Percentiles rank a stretch among this genome's conserved stretches.
These are phyloP conservation scores for Sarocladium brachiariae DNA, from an alignment of 2,329 filamentous ascomycete genomes.

Conservation along the genomic window DNA sequence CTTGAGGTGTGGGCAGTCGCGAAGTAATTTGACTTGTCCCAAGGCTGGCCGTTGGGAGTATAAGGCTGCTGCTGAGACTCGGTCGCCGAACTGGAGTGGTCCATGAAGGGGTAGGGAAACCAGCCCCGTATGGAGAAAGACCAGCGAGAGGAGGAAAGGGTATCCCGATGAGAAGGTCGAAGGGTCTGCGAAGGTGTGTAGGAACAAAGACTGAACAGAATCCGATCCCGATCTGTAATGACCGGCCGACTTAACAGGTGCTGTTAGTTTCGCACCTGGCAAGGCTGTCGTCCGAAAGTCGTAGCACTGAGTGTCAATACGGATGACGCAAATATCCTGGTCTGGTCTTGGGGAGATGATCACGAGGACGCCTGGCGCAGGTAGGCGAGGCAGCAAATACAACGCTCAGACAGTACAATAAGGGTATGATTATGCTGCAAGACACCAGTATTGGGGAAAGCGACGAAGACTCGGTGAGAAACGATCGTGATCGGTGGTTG, in stretches of 20 bases:
- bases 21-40: constrained; percentile 3
- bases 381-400: neutral
- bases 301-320: neutral
- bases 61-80: constrained; percentile 7
- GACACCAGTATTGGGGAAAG: neutral
- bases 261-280: neutral
- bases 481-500: constrained; percentile 5
- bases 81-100: constrained; percentile 2
- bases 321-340: constrained; percentile 3
- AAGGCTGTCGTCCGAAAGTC: neutral
- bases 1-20: constrained; percentile 16
- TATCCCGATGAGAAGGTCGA: neutral
- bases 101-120: constrained; percentile 8
- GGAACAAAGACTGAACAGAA: neutral
- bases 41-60: constrained; percentile 4
- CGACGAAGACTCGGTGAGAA: constrained; percentile 3
- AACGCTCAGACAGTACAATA: neutral
- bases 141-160: neutral
- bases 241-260: neutral
- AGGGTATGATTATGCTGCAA: constrained; percentile 1
- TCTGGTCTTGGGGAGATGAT: neutral
- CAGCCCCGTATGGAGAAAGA: constrained; percentile 6
- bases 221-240: neutral
- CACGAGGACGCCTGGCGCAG: constrained; percentile 2
- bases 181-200: neutral